Percentiles rank a stretch among this genome's conserved stretches.
Conservation (phyloP, 2,329 filamentous ascomycete species). For the Colletotrichum spinosum region DNA sequence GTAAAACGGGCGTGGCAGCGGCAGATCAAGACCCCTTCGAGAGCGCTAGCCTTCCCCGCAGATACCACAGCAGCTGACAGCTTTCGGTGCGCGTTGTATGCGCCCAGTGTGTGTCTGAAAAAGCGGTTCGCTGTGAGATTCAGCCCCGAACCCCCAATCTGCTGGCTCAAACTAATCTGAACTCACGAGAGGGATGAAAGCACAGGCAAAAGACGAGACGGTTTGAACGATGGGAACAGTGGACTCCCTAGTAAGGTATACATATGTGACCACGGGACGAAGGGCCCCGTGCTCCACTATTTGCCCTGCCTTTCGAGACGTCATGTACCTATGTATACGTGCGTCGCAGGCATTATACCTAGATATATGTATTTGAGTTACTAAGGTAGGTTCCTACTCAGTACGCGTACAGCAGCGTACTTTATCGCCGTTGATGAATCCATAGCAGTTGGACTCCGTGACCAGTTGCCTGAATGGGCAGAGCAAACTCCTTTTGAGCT, state of each 20-base stretch:
- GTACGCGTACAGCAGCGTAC: too few relatives aligned
- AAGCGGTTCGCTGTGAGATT: background rate
- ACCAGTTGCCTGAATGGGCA: conserved; percentile 24
- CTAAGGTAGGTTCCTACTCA: too few relatives aligned
- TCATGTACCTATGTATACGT: too few relatives aligned
- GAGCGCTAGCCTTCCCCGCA: conserved; percentile 1
- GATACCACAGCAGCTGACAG: conserved; percentile 1
- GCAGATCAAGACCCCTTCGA: background rate
- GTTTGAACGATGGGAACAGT: too few relatives aligned
- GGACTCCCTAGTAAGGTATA: too few relatives aligned
- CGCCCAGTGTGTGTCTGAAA: background rate
- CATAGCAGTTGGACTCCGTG: conserved; percentile 17
- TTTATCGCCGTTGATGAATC: too few relatives aligned
- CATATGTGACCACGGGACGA: conserved; percentile 13
- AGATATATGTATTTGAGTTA: too few relatives aligned
- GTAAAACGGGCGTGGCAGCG: background rate
- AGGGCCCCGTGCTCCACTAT: background rate
- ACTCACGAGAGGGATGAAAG: background rate
- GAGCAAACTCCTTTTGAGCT: background rate
- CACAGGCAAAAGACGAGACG: background rate
- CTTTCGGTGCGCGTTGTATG: background rate
- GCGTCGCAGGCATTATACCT: too few relatives aligned
- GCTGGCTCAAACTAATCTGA: conserved; percentile 14
- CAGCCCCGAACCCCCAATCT: conserved; percentile 4
- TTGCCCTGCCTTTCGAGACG: too few relatives aligned